Conservation (phyloP, 306 rosid genomes). For the Castanopsis chinensis region DNA sequence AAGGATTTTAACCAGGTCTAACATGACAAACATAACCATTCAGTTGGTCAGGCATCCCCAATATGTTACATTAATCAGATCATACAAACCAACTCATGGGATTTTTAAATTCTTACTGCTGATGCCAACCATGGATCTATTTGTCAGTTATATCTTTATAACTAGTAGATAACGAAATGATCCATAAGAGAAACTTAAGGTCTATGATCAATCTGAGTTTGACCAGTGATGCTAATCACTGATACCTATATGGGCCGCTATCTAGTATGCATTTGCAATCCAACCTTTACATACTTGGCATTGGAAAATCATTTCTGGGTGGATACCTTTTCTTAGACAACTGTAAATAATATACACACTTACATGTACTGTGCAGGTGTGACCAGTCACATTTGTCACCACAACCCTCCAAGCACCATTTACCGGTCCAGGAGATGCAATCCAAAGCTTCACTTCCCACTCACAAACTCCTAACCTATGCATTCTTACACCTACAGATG, state of each 20-base stretch:
- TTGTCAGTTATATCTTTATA: neutral
- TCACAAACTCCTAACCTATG: conserved; percentile 88
- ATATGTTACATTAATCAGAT: neutral
- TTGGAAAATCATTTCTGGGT: neutral
- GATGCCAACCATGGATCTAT: neutral
- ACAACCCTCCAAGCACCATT: conserved; percentile 94
- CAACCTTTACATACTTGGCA: conserved; percentile 3
- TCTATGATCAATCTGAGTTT: neutral
- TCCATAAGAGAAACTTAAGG: neutral
- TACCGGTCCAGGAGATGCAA: conserved; percentile 67
- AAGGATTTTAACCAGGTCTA: neutral
- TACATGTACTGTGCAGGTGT: conserved; percentile 89
- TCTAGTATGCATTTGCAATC: conserved; percentile 18
- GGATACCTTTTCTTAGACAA: conserved; percentile 23
- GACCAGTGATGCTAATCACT: neutral
- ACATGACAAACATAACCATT: neutral
- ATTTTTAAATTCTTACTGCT: neutral
- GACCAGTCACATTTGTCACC: conserved; percentile 95
- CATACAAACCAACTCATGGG: neutral
- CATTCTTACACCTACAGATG: conserved; percentile 91
- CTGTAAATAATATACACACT: conserved; percentile 30
- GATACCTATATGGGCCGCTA: neutral
- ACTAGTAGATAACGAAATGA: neutral
- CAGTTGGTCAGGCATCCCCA: neutral
- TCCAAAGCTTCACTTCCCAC: conserved; percentile 98